Evolutionary conservation across 108 stramenopile species (phyloP).

Genomic region (Fragilaria crotonensis): DNA sequence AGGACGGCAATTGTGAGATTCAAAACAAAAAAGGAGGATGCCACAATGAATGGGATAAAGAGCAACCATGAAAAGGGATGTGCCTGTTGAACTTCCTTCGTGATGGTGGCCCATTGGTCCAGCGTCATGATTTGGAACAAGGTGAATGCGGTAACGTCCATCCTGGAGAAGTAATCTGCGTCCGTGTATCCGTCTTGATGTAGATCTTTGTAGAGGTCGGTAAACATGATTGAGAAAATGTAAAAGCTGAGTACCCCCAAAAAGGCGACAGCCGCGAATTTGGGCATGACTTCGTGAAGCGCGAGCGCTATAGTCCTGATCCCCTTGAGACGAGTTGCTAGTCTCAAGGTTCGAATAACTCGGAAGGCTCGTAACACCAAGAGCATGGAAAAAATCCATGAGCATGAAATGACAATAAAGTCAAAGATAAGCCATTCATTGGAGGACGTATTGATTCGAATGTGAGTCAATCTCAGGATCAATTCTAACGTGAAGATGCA

Average conservation of each 20-base stretch:
- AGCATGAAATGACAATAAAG: slow-evolving; percentile 22
- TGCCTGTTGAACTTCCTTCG: slow-evolving; percentile 23
- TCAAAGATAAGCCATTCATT: slow-evolving; percentile 43
- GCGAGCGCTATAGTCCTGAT: slow-evolving; percentile 26
- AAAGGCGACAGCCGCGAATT: slow-evolving; percentile 17
- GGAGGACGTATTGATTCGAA: slow-evolving; percentile 10
- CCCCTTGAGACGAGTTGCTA: slow-evolving; percentile 20
- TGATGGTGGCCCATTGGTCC: slow-evolving; percentile 37
- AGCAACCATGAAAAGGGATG: slow-evolving; percentile 27
- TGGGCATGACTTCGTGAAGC: slow-evolving; percentile 20
- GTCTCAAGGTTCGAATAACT: slow-evolving; percentile 30
- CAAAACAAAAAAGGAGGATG: slow-evolving; percentile 28
- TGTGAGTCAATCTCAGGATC: slow-evolving; percentile 22
- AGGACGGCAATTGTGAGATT: slow-evolving; percentile 41
- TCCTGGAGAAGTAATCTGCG: slow-evolving; percentile 30
- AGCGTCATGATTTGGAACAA: slow-evolving; percentile 44
- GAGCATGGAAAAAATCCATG: slow-evolving; percentile 19
- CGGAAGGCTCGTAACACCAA: slow-evolving; percentile 27
- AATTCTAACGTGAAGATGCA: slow-evolving; percentile 38
- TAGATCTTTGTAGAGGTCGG: slow-evolving; percentile 26
- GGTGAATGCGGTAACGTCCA: slow-evolving; percentile 29
- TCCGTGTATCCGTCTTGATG: slow-evolving; percentile 20
- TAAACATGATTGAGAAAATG: slow-evolving; percentile 36
- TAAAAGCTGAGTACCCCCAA: slow-evolving; percentile 30
- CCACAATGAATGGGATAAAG: slow-evolving; percentile 21